Evolutionary conservation across 2,329 filamentous ascomycete species (phyloP), one percentile per base, ranked within the genome.

Genomic region (Tolypocladium capitatum): DNA sequence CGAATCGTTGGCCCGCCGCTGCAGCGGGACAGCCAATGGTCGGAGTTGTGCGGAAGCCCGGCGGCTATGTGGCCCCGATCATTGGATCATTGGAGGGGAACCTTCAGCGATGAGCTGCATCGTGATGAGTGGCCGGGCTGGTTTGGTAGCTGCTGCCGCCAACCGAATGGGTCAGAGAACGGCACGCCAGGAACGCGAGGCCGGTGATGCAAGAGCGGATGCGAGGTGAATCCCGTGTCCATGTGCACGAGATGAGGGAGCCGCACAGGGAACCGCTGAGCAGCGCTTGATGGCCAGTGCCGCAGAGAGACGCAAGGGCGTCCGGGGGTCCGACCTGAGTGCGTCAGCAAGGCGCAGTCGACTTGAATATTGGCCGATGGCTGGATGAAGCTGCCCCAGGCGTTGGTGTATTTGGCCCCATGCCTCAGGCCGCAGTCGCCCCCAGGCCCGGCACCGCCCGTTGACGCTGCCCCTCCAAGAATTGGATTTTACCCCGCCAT

Each of bases 401-500:
- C 24, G 24, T 28, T 28, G 27, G 27, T 28, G 27, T 5, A 24
- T 5, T n/a, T n/a, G n/a, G n/a, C n/a, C n/a, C n/a, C n/a, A n/a
- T n/a, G 47, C 47, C 43, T 46, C 28, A 48, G 47, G 47, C 43
- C 27, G 45, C 35, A 24, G 36, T n/a, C 21, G 13, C 27, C 20
- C 18, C 20, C 13, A 16, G 18, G 38, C 21, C 38, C 38, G 38
- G 21, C 38, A 41, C 30, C 38, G 20, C 40, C 46, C 28, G 30
- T 40, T 35, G 43, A 43, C 43, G 28, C 24, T n/a, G 38, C 38
- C 38, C 38, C 38, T 41, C 38, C 38, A 41, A 33, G 32, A 43
- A 30, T 43, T 57, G 49, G 32, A 57, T 58, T 62, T 60, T 61
- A 65, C 63, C 63, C 63, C 62, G 62, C 62, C 63, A 64, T 58